Evolutionary conservation across 78 protist genomes (phyloP), one percentile per base, ranked within the genome.

Genomic region (Parvularia atlantis): DNA sequence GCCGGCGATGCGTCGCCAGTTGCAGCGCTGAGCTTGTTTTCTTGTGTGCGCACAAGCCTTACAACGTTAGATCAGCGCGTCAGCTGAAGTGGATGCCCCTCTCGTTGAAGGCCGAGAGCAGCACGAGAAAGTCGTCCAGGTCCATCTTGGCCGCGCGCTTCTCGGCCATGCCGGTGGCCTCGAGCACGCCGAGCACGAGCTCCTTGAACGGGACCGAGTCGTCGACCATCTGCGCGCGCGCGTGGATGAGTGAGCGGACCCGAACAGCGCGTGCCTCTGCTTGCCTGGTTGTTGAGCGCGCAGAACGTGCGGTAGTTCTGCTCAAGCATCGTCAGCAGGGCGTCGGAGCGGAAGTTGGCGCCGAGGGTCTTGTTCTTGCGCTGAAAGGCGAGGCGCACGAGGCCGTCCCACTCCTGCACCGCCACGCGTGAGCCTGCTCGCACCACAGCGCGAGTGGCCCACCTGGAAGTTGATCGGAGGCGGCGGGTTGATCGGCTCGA

Each of bases 331-430:
- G 80, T 82, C 50, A 88, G 41, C 1, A 88, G 89, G 22, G 81
- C 31, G 24, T 69, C 69, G 10, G 43, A 54, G 41, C 69, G 24
- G 79, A 97, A 95, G 9, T 80, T 84, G 28, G 93, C 89, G 0
- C 89, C 79, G 30, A 98, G 77, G 0, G 96, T 93, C 85, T 90
- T 95, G 83, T 95, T 95, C 80, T 96, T 96, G n/a, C 99, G 64
- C 28, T 62, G 50, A 86, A 97, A 97, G 62, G 86, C 73, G 30
- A 95, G 60, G 26, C 93, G 84, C 17, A 93, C 71, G 19, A 97
- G 71, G 24, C 97, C 98, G 61, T 97, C 98, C 98, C 98, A 97
- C 77, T 97, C 99, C 67, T 78, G 54, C 1, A 39, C n/a, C 30
- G 39, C 20, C 43, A 17, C 30, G 64, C 20, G 37, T 2, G 9